phyloP scores from a whole-genome alignment of 2,329 filamentous ascomycete species.

The Aspergillus ruber region DNA sequence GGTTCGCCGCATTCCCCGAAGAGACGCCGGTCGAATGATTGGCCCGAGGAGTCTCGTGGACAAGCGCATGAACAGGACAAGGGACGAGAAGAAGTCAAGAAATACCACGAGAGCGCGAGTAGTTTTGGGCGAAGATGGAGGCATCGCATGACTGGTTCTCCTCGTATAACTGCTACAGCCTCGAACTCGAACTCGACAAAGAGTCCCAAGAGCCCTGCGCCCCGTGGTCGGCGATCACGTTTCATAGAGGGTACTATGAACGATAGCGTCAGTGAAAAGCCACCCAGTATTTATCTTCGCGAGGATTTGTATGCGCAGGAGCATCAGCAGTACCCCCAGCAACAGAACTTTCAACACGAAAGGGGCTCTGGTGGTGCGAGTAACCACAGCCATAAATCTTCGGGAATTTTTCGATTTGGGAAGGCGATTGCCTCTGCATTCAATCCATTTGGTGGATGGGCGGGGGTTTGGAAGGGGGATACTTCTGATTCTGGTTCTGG shows the following conservation, averaged over 20 bases:
- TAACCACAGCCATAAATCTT: constrained; percentile 31
- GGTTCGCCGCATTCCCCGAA: constrained; percentile 32
- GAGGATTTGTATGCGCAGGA: constrained; percentile 21
- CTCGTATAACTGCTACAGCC: constrained; percentile 5
- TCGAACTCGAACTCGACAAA: constrained; percentile 1
- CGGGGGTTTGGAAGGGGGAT: constrained; percentile 37
- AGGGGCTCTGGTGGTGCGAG: constrained; percentile 3
- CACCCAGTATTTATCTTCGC: constrained; percentile 62
- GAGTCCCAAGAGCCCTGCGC: background rate
- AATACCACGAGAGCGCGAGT: background rate
- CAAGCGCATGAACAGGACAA: background rate
- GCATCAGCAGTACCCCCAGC: constrained; percentile 1
- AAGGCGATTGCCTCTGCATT: constrained; percentile 49
- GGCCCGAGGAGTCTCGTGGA: constrained; percentile 24
- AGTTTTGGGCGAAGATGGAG: constrained; percentile 8
- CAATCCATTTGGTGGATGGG: constrained; percentile 47
- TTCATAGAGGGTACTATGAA: constrained; percentile 80
- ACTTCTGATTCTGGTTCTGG: constrained; percentile 7
- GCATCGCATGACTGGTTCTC: constrained; percentile 3
- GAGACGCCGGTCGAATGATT: constrained; percentile 39
- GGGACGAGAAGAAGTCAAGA: background rate
- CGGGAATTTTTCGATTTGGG: constrained; percentile 50
- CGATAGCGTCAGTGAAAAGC: constrained; percentile 65
- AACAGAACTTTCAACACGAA: background rate
- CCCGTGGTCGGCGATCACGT: constrained; percentile 52